Evolutionary conservation across 805 yeast species (phyloP).

Genomic region (Isabelozyma pseudorhagii): DNA sequence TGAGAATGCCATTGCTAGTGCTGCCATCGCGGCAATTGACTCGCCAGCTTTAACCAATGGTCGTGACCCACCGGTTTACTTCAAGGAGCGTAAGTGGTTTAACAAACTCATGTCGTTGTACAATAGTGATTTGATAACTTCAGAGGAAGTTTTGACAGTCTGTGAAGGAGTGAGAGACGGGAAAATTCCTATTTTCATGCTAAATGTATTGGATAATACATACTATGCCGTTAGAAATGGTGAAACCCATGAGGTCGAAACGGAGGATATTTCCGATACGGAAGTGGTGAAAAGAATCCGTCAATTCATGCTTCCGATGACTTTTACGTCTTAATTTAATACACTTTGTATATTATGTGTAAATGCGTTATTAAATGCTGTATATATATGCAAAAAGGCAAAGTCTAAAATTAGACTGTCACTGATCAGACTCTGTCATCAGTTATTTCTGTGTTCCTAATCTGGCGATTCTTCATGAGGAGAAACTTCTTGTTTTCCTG

Average conservation of each 20-base stretch:
- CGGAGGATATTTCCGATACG: constrained; percentile 20
- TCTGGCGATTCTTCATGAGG: background rate
- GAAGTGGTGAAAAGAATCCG: constrained; percentile 30
- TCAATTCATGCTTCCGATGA: constrained; percentile 35
- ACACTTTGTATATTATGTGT: background rate
- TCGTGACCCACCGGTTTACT: constrained; percentile 23
- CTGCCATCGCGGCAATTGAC: constrained; percentile 31
- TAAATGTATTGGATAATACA: constrained; percentile 30
- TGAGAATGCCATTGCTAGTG: constrained; percentile 24
- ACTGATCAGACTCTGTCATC: too few species aligned
- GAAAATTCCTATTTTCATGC: constrained; percentile 34
- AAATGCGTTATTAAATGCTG: background rate
- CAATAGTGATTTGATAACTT: constrained; percentile 21
- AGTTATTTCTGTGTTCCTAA: background rate
- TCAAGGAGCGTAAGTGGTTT: constrained; percentile 36
- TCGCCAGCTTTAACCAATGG: constrained; percentile 23
- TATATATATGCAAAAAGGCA: background rate
- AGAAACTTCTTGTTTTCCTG: background rate
- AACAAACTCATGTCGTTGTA: constrained; percentile 27
- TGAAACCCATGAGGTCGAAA: constrained; percentile 6
- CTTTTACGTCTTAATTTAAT: constrained; percentile 12
- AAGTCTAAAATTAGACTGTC: background rate
- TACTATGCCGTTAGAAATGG: constrained; percentile 21
- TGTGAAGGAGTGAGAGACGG: constrained; percentile 37
- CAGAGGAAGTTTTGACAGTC: constrained; percentile 28